Evolutionary conservation across 1,139 yeast species (phyloP).

Genomic region (Hyphopichia wangnamkhiaoensis): DNA sequence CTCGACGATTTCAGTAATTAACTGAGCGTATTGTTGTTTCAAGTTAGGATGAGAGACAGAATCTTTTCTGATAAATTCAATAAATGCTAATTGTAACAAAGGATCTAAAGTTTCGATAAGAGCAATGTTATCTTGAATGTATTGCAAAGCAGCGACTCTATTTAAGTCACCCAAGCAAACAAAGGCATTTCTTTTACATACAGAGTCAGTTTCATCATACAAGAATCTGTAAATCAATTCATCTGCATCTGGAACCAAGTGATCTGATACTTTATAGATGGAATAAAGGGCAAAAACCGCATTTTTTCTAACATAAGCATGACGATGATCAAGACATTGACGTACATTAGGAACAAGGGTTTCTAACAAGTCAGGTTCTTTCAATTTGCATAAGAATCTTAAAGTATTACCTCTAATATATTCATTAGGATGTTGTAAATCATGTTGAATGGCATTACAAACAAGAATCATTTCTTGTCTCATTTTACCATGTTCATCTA

Average conservation of each 20-base stretch:
- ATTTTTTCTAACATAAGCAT: conserved; percentile 96
- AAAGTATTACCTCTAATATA: conserved; percentile 94
- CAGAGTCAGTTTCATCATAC: conserved; percentile 83
- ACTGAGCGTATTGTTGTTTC: conserved; percentile 68
- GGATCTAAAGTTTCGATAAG: conserved; percentile 76
- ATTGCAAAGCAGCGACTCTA: conserved; percentile 81
- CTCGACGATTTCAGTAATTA: conserved; percentile 74
- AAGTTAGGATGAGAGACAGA: conserved; percentile 64
- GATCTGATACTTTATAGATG: conserved; percentile 79
- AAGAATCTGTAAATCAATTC: conserved; percentile 76
- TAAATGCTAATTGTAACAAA: conserved; percentile 81
- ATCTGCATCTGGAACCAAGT: conserved; percentile 92
- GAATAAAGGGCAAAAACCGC: conserved; percentile 91
- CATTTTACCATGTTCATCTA: conserved; percentile 83
- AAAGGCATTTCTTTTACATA: conserved; percentile 95
- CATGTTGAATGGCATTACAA: conserved; percentile 96
- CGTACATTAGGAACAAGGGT: conserved; percentile 94
- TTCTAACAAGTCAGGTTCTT: conserved; percentile 91
- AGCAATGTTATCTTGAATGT: conserved; percentile 70
- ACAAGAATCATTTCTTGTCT: conserved; percentile 98
- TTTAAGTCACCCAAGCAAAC: conserved; percentile 81
- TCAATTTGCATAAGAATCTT: conserved; percentile 85
- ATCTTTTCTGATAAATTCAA: conserved; percentile 89
- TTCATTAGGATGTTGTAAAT: conserved; percentile 97
- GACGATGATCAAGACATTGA: conserved; percentile 91